Evolutionary conservation across 495 filamentous ascomycete species (phyloP).

Genomic region (Friedmanniomyces endolithicus): DNA sequence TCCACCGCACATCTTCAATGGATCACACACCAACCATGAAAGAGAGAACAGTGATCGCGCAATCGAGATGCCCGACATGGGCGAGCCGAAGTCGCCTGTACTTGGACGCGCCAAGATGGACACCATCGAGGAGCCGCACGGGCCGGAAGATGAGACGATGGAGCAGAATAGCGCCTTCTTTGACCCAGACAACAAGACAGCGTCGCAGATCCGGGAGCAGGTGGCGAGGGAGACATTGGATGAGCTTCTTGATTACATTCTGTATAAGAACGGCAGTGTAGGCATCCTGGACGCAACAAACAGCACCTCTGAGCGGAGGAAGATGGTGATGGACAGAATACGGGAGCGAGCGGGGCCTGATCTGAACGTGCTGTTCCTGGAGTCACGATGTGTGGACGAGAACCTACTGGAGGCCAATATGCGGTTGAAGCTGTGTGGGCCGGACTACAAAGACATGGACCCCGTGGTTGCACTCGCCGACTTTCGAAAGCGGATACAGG

Average conservation of each 20-base stretch:
- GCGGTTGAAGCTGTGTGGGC: conserved; percentile 92
- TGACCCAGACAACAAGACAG: conserved; percentile 74
- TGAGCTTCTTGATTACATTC: conserved; percentile 76
- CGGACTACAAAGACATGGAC: conserved; percentile 90
- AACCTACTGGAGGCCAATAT: conserved; percentile 88
- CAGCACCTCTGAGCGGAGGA: conserved; percentile 74
- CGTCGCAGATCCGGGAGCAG: conserved; percentile 74
- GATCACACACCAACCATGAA: neutral
- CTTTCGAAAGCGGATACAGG: conserved; percentile 84
- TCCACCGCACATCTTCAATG: neutral
- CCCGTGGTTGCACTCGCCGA: conserved; percentile 69
- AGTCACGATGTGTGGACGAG: conserved; percentile 79
- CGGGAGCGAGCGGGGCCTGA: conserved; percentile 70
- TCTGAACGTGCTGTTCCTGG: conserved; percentile 82
- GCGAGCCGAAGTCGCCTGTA: conserved; percentile 8
- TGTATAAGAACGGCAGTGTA: conserved; percentile 73
- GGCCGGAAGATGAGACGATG: conserved; percentile 38
- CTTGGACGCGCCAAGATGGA: neutral
- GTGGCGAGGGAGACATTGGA: conserved; percentile 86
- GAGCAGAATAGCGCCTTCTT: conserved; percentile 92
- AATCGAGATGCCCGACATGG: conserved; percentile 11
- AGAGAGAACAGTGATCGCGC: conserved; percentile 1
- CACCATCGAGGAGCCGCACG: conserved; percentile 1
- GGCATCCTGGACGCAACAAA: conserved; percentile 98
- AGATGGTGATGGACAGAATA: conserved; percentile 71